Evolutionary conservation across 305 asterid species (phyloP), one percentile per base, ranked within the genome.

Genomic region (Fraxinus xanthoxyloides): DNA sequence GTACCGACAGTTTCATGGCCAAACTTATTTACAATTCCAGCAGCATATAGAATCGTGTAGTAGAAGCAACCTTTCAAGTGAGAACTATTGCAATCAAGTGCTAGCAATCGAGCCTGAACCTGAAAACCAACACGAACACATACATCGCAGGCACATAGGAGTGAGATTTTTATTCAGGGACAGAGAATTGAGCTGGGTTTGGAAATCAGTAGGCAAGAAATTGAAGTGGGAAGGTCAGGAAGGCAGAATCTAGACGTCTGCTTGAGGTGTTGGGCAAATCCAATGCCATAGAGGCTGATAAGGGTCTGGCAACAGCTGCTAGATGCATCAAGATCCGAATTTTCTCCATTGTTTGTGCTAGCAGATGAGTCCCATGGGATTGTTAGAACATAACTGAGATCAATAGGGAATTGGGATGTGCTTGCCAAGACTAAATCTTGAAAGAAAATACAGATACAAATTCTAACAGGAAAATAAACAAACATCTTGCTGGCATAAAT

Each of bases 261-360:
- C 5, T 83, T 86, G 23, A 92, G 94, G 89, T 86, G 46, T 32
- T 81, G 82, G 95, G 13, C 93, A 35, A 81, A 36, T 79, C 85
- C 92, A 3, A 92, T 81, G 75, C 92, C 94, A 51, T 87, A 87
- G 3, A 92, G 90, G 83, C 93, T 85, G 0, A 85, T 88, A 0
- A 92, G 92, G 3, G 97, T 91, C 78, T 91, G 93, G 83, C 97
- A 92, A 81, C 95, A 91, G 24, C 69, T 84, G 34, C 46, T 63
- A 1, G 40, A 19, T 19, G 24, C 24, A 46, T 73, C 74, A 15
- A 10, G 51, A 10, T 59, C 56, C 4, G 31, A 13, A 26, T 10
- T 54, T 36, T 32, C 15, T 31, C 69, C 35, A 72, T 46, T 36
- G 75, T 79, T 56, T 32, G 7, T 81, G 86, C 97, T 91, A 38